A percentile compares a stretch with the other conserved stretches of the same genome.
These are phyloP conservation scores for Metschnikowia vanudenii DNA, from an alignment of 805 yeast species.

Conservation along the genomic window DNA sequence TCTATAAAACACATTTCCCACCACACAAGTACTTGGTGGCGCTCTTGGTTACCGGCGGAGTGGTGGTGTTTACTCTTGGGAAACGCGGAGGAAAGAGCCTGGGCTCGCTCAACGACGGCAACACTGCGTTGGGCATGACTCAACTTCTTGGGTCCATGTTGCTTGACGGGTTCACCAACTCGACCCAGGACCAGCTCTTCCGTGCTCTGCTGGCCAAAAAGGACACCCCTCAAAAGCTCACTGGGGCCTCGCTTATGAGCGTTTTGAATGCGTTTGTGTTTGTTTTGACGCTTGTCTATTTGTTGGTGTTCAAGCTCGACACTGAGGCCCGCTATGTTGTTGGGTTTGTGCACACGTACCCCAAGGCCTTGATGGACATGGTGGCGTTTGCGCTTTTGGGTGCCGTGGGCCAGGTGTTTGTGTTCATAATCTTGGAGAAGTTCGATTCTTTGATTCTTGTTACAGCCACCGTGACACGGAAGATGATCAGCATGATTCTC, in stretches of 20 bases:
- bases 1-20: conserved; percentile 74
- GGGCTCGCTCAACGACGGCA: conserved; percentile 39
- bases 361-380: conserved; percentile 58
- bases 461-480: conserved; percentile 93
- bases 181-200: conserved; percentile 87
- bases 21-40: conserved; percentile 78
- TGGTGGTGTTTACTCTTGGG: conserved; percentile 67
- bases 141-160: conserved; percentile 63
- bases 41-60: conserved; percentile 75
- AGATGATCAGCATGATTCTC: conserved; percentile 91
- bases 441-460: conserved; percentile 85
- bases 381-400: conserved; percentile 73
- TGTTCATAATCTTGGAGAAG: conserved; percentile 76
- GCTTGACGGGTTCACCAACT: conserved; percentile 89
- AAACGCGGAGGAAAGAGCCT: conserved; percentile 30
- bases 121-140: conserved; percentile 53
- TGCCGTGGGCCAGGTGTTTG: conserved; percentile 91
- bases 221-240: conserved; percentile 32
- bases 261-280: conserved; percentile 50
- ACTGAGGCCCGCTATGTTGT: conserved; percentile 50
- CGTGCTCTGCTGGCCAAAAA: conserved; percentile 28
- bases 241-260: conserved; percentile 89
- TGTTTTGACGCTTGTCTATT: conserved; percentile 49
- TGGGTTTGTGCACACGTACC: conserved; percentile 49
- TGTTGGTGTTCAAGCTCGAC: conserved; percentile 39